phyloP scores from a whole-genome alignment of 2,329 filamentous ascomycete genomes.

The Colletotrichum kahawae region DNA sequence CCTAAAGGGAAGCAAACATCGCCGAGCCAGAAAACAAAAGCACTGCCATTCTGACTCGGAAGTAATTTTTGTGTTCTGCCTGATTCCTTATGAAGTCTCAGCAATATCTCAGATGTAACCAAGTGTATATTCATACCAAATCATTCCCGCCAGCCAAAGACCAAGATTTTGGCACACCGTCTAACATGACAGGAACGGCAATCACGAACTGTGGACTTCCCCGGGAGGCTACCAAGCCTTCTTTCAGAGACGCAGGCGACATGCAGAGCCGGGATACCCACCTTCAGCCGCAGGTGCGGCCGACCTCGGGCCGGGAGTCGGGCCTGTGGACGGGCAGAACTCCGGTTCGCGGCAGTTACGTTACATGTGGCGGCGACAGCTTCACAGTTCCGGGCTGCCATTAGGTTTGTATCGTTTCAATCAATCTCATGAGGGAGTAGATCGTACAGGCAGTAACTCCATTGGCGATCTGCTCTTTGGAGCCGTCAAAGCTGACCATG shows the following conservation, averaged over 20 bases:
- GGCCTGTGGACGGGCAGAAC: background rate
- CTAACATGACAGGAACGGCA: background rate
- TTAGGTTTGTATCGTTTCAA: background rate
- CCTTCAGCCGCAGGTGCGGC: background rate
- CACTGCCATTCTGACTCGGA: too few relatives aligned
- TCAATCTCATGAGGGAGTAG: background rate
- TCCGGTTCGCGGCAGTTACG: background rate
- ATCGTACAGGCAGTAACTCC: background rate
- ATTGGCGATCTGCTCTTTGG: too few relatives aligned
- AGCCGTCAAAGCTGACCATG: too few relatives aligned
- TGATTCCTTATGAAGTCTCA: too few relatives aligned
- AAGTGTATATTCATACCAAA: too few relatives aligned
- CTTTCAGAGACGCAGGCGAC: background rate
- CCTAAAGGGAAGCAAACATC: background rate
- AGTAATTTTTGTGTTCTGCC: too few relatives aligned
- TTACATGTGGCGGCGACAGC: background rate
- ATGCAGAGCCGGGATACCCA: background rate
- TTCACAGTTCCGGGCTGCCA: fast-evolving
- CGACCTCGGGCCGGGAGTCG: background rate
- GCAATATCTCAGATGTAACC: too few relatives aligned
- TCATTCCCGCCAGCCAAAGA: too few relatives aligned
- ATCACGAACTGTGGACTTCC: background rate
- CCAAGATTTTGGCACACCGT: background rate
- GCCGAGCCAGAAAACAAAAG: background rate
- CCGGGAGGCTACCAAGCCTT: background rate